phyloP scores from a whole-genome alignment of 495 filamentous ascomycete genomes.

The Penicillium paradoxum region DNA sequence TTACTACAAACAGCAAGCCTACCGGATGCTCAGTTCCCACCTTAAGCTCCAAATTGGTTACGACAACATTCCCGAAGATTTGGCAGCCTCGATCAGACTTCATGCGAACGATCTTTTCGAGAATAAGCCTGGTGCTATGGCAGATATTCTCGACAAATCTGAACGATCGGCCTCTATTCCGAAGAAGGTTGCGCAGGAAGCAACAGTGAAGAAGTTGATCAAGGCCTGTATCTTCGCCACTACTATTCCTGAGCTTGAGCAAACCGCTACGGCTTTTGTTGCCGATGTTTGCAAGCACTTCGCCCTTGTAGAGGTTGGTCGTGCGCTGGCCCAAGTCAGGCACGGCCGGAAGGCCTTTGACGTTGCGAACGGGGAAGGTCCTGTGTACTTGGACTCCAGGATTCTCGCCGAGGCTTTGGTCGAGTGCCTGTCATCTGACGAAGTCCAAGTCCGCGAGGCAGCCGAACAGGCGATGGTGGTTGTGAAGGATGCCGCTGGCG shows the following conservation, averaged over 20 bases:
- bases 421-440: constrained; percentile 81
- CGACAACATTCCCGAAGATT: constrained; percentile 84
- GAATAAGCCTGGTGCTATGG: constrained; percentile 57
- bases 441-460: constrained; percentile 71
- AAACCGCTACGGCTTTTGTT: constrained; percentile 66
- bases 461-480: constrained; percentile 71
- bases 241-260: constrained; percentile 72
- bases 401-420: constrained; percentile 83
- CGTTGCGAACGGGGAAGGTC: constrained; percentile 78
- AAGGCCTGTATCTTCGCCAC: constrained; percentile 84
- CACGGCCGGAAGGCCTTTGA: constrained; percentile 71
- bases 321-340: constrained; percentile 68
- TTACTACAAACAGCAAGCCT: constrained; percentile 90
- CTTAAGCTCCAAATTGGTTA: constrained; percentile 84
- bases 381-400: constrained; percentile 75
- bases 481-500: constrained; percentile 69
- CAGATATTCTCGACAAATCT: constrained; percentile 57
- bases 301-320: constrained; percentile 83
- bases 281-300: constrained; percentile 83
- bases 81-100: constrained; percentile 74
- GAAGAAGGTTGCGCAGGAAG: constrained; percentile 81
- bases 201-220: constrained; percentile 73
- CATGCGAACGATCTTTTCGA: constrained; percentile 81
- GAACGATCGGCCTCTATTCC: constrained; percentile 76
- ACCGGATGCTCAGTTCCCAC: constrained; percentile 78